A percentile compares a stretch with the other conserved stretches of the same genome.
Evolutionary conservation across 805 yeast genomes (phyloP).

Genomic region (Saturnispora besseyi): DNA sequence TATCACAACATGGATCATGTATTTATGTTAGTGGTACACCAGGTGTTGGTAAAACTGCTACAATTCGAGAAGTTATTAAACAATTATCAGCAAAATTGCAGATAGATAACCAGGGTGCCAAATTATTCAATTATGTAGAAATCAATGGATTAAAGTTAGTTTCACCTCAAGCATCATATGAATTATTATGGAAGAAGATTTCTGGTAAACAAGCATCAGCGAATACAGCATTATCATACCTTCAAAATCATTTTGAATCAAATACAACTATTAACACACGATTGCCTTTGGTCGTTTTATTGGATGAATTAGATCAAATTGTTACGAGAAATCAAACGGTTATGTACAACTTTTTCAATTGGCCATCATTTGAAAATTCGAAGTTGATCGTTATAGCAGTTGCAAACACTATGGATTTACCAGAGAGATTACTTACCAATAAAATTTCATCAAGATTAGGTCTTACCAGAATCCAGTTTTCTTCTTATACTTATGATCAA

Average conservation of each 20-base stretch:
- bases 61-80: constrained; percentile 75
- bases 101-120: constrained; percentile 14
- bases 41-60: constrained; percentile 95
- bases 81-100: constrained; percentile 38
- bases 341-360: constrained; percentile 92
- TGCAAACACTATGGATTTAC: constrained; percentile 96
- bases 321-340: constrained; percentile 76
- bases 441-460: constrained; percentile 91
- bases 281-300: constrained; percentile 59
- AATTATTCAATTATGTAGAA: constrained; percentile 64
- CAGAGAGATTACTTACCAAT: constrained; percentile 79
- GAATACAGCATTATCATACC: constrained; percentile 51
- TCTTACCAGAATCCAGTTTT: constrained; percentile 72
- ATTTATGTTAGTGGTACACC: constrained; percentile 94
- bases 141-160: constrained; percentile 84
- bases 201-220: constrained; percentile 51
- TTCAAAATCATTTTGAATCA: constrained; percentile 60
- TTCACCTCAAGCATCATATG: constrained; percentile 75
- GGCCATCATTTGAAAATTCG: constrained; percentile 85
- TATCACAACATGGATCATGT: constrained; percentile 67
- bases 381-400: constrained; percentile 83
- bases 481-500: constrained; percentile 79
- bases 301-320: constrained; percentile 92
- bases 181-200: constrained; percentile 68
- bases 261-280: constrained; percentile 19